Base-by-base conservation (phyloP, 2,329 filamentous ascomycete genomes). In the Elsinoe fawcettii region DNA sequence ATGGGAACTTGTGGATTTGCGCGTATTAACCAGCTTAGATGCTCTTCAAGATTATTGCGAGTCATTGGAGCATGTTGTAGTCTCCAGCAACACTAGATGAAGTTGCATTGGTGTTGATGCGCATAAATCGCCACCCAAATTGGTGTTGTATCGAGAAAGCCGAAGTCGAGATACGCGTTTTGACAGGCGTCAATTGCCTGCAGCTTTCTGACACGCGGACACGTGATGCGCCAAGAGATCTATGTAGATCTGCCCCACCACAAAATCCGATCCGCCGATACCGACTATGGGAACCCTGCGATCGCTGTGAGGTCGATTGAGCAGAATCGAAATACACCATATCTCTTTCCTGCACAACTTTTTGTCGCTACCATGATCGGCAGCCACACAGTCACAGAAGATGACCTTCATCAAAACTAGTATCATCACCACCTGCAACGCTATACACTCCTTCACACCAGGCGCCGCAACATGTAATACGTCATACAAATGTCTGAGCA, bases 11-110 rank as follows among this genome's bases (percentile, higher is more conserved):
- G 74, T 41, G 75, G 74, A 64, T 73, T 76, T 60, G 69, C 68
- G 61, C 64, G 65, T 57, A 76, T 65, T 66, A 79, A 69, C 76
- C 76, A 79, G 60, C 69, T 68, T 60, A 79, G 67, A 62, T 79
- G 75, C 65, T 72, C 70, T 59, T 65, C 67, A 60, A 78, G 67
- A 62, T 79, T 79, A 66, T 78, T 71, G 63, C 66, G 66, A 70
- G 75, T 76, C 75, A 78, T 78, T 59, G 58, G 63, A 39, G 60
- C 60, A 63, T 46, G 61, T 46, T 64, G 68, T 68, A 32, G 55
- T 60, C 22, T 22, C 34, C n/a, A 14, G 3, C 11, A 14, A 14
- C 14, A 36, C 3, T 22, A 7, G n/a, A 3, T 14, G 20, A 23
- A 23, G 30, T 53, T 6, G 32, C 49, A 39, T 53, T 7, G 16